These are phyloP conservation scores for Exophiala dermatitidis DNA, from an alignment of 2,329 filamentous ascomycete species.

Conservation along the genomic window DNA sequence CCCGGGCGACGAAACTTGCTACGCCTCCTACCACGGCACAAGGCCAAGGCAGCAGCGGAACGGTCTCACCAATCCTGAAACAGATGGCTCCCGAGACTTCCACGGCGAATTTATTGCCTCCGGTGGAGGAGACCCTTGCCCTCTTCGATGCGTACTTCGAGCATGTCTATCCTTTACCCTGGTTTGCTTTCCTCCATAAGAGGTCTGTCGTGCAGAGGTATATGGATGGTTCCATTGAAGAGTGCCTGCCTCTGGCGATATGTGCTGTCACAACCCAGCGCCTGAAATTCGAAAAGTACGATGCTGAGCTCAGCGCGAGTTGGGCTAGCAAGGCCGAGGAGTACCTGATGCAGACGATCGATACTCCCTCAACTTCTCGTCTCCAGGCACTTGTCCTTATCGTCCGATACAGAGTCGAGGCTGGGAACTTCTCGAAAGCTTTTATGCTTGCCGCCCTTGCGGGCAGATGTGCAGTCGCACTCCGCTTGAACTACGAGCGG, in stretches of 20 bases:
- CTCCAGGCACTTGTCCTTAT: constrained; percentile 19
- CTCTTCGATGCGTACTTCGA: constrained; percentile 28
- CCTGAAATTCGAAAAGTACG: constrained; percentile 12
- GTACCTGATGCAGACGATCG: constrained; percentile 11
- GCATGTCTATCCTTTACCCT: constrained; percentile 29
- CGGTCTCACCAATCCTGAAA: not conserved
- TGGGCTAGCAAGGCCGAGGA: constrained; percentile 16
- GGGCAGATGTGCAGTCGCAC: constrained; percentile 40
- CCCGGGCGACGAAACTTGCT: not conserved
- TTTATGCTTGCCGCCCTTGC: constrained; percentile 21
- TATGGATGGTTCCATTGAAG: constrained; percentile 13
- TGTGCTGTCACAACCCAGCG: constrained; percentile 16
- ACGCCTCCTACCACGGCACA: not conserved
- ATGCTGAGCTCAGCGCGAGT: constrained; percentile 4
- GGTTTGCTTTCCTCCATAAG: constrained; percentile 30
- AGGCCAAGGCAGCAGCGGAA: not conserved
- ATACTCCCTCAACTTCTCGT: constrained; percentile 15
- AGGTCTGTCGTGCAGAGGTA: constrained; percentile 27
- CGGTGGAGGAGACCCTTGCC: constrained; percentile 5
- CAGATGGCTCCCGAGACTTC: not conserved
- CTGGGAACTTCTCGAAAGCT: constrained; percentile 15
- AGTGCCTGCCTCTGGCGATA: constrained; percentile 15
- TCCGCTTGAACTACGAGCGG: constrained; percentile 46
- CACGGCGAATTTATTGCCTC: constrained; percentile 2
- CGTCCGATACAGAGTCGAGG: constrained; percentile 14